These are phyloP conservation scores for Vigna reflexopilosa DNA, from an alignment of 306 rosid genomes.

Conservation along the genomic window DNA sequence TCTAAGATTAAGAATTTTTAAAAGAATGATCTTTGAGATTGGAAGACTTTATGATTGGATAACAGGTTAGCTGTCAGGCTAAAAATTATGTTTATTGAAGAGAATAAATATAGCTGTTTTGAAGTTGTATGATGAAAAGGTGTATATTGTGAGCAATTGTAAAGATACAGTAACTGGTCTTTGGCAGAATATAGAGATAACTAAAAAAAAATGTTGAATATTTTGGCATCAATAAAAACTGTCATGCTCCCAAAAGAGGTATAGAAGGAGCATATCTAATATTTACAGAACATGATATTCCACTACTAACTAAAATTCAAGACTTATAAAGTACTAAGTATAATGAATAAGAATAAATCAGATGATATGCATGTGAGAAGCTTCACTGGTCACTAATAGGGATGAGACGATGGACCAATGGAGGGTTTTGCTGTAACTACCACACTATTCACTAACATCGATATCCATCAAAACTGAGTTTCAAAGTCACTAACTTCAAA, in stretches of 20 bases:
- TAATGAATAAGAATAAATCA: slow-evolving; percentile 7
- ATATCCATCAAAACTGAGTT: slow-evolving; percentile 32
- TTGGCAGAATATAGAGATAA: background rate
- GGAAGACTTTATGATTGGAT: slow-evolving; percentile 1
- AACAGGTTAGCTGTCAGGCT: slow-evolving; percentile 1
- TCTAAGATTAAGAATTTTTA: background rate
- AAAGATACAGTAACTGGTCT: slow-evolving; percentile 16
- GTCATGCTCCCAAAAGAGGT: background rate
- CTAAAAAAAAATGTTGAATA: background rate
- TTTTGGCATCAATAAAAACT: slow-evolving; percentile 7
- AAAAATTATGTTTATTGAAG: slow-evolving; percentile 3
- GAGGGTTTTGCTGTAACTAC: background rate
- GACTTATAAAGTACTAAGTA: background rate
- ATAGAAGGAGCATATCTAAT: slow-evolving; percentile 21
- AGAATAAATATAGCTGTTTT: slow-evolving; percentile 1
- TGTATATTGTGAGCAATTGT: slow-evolving; percentile 5
- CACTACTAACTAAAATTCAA: slow-evolving; percentile 9
- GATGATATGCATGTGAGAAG: slow-evolving; percentile 12
- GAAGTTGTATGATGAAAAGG: slow-evolving; percentile 1
- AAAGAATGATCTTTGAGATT: slow-evolving; percentile 23
- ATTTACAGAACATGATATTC: slow-evolving; percentile 31
- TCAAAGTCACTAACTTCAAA: slow-evolving; percentile 17
- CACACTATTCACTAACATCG: slow-evolving; percentile 1
- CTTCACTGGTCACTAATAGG: background rate
- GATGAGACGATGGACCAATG: background rate